These are phyloP conservation scores for Forsythia suspensa DNA, from an alignment of 257 asterid genomes.

Conservation along the genomic window DNA sequence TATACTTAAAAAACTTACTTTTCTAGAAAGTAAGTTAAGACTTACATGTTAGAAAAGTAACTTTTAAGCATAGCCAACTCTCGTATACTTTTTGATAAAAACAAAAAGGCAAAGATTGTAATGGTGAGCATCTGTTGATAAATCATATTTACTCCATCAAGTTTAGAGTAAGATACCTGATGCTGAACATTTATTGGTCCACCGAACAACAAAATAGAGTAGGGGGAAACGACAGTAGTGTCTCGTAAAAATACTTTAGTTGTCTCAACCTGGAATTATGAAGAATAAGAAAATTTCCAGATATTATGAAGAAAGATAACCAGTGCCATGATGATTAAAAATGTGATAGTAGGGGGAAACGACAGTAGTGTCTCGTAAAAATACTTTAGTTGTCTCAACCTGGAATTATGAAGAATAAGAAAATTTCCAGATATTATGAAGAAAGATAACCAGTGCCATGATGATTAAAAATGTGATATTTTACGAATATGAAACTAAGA, in stretches of 20 bases:
- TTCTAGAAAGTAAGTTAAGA: background rate
- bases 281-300: slow-evolving; percentile 9
- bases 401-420: slow-evolving; percentile 35
- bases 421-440: slow-evolving; percentile 15
- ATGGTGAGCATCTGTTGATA: background rate
- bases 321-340: background rate
- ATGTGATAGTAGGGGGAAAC: slow-evolving; percentile 32
- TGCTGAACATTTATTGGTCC: slow-evolving; percentile 89
- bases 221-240: slow-evolving; percentile 86
- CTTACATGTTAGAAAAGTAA: background rate
- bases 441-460: slow-evolving; percentile 14
- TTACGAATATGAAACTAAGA: background rate
- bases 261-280: slow-evolving; percentile 77
- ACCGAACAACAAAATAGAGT: slow-evolving; percentile 88
- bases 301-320: slow-evolving; percentile 22
- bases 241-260: slow-evolving; percentile 81
- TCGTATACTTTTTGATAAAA: background rate
- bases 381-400: slow-evolving; percentile 88
- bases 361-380: slow-evolving; percentile 82
- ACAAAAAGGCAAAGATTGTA: background rate
- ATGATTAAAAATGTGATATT: background rate
- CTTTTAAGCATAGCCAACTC: too few relatives aligned
- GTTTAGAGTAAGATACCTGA: slow-evolving; percentile 56
- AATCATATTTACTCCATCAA: slow-evolving; percentile 9
- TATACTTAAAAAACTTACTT: background rate